Evolutionary conservation across 148 eudicot genomes (phyloP).

Genomic region (Rhododendron kiyosumense): DNA sequence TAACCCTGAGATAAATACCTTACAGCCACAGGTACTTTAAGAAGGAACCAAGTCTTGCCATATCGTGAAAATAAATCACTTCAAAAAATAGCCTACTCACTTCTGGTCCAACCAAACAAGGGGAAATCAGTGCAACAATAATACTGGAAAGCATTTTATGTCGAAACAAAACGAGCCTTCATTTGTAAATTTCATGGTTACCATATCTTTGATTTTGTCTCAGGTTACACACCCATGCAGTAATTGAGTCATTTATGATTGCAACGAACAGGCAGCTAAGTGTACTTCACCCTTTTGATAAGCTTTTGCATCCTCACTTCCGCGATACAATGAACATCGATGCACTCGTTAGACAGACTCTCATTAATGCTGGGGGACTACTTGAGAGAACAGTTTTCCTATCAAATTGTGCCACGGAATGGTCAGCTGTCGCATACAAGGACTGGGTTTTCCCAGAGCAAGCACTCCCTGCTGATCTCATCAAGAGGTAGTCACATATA

Average conservation of each 20-base stretch:
- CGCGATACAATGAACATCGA: constrained; percentile 66
- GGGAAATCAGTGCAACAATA: not conserved
- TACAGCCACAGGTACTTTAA: not conserved
- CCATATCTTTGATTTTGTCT: not conserved
- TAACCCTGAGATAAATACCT: not conserved
- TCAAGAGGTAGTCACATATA: constrained; percentile 41
- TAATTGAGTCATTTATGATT: constrained; percentile 64
- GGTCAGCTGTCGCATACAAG: constrained; percentile 47
- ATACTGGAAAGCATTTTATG: not conserved
- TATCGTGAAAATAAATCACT: not conserved
- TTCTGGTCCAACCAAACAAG: not conserved
- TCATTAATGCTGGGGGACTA: constrained; percentile 60
- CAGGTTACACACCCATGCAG: constrained; percentile 67
- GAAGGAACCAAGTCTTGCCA: not conserved
- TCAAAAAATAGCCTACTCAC: not conserved
- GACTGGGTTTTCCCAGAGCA: constrained; percentile 62
- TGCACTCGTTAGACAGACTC: constrained; percentile 50
- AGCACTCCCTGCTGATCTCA: constrained; percentile 65
- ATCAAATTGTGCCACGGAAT: constrained; percentile 46
- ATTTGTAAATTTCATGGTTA: not conserved
- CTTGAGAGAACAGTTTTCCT: constrained; percentile 57
- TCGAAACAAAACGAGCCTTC: not conserved
- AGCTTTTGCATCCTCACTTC: constrained; percentile 69
- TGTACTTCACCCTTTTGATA: constrained; percentile 64
- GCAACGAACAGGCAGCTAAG: constrained; percentile 69